Evolutionary conservation across 768 basidiomycete genomes (phyloP), one percentile per base, ranked within the genome.

Genomic region (Chalciporus chontae): DNA sequence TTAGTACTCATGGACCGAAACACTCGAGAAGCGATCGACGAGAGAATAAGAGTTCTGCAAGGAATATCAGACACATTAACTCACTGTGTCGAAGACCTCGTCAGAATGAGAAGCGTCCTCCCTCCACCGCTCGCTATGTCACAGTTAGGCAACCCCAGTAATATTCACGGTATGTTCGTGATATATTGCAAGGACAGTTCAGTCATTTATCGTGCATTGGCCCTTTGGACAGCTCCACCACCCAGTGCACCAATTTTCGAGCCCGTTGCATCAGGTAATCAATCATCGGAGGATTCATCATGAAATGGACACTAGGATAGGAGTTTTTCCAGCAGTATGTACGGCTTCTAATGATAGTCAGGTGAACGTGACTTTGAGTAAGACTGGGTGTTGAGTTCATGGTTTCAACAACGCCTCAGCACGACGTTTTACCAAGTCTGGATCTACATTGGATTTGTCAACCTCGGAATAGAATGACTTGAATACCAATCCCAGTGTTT

Each of bases 21-120:
- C 34, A 90, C 89, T 23, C 74, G 88, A 47, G 87, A 89, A 56
- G 86, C 87, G 6, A 87, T 96, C 43, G 90, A 94, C 56, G 90
- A 93, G 59, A 79, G 91, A 47, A 68, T 97, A 53, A 76, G 82
- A 38, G 77, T 91, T 34, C 70, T 97, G 32, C 85, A 92, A 68
- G 78, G 82, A 15, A 85, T 94, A 34, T 89, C 91, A 34, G 74
- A 74, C 32, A 78, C 83, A 3, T 73, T 93, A n/a, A 81, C 80
- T 62, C 75, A 77, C 17, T 85, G 90, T 58, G 77, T 90, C 47
- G 85, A 88, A 55, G 90, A 96, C 57, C 74, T 96, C 53, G 78
- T 85, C 65, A 73, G 81, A 56, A 73, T 91, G 64, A 72, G 87
- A 56, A 90, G 89, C 58, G 74, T 80, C n/a, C 69, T 92, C 27